Base-by-base conservation (phyloP, 352 stramenopile genomes). In the Phytophthora vignae region DNA sequence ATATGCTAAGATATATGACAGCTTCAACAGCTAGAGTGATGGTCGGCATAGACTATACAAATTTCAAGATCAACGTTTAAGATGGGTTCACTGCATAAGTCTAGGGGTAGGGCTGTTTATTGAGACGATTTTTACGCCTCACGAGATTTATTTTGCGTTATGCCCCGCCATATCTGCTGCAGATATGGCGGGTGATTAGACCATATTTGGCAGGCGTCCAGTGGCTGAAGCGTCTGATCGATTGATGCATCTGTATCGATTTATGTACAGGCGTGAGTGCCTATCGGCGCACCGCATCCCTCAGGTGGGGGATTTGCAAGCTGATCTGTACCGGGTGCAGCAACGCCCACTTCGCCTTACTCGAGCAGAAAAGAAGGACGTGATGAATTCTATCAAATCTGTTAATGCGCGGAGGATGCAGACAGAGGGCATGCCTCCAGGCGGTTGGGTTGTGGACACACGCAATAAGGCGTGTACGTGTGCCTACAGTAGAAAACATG, bases 321-420 rank as follows among this genome's bases (percentile, higher is more conserved):
- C 59, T 0, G 19, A 66, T 38, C 21, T 53, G n/a, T 59, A 60
- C 21, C 21, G 22, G 0, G 36, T 67, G 6, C 21, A 17, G 31
- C 60, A 67, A n/a, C n/a, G 1, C 1, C 49, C 21, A 1, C 21
- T 53, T 6, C 2, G 4, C 2, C 10, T 53, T 14, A 55, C 31
- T 15, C 22, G 12, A 27, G 53, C 33, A 14, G 49, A 67, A 14
- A 54, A 44, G 22, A 36, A 44, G 4, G 22, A 19, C 1, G 9
- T 57, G 4, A 44, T 57, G 52, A n/a, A 44, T 27, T 57, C 52
- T 21, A 58, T 44, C 15, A 58, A 58, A 36, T 58, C 27, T 14
- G 27, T 46, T 25, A 53, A 62, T n/a, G 22, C 21, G 12, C 11
- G 56, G 10, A 38, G 38, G 9, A 62, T 62, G 22, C 56, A 62